Conservation (phyloP, 1,284 basidiomycete genomes). For the Xerocomus amazonicus region DNA sequence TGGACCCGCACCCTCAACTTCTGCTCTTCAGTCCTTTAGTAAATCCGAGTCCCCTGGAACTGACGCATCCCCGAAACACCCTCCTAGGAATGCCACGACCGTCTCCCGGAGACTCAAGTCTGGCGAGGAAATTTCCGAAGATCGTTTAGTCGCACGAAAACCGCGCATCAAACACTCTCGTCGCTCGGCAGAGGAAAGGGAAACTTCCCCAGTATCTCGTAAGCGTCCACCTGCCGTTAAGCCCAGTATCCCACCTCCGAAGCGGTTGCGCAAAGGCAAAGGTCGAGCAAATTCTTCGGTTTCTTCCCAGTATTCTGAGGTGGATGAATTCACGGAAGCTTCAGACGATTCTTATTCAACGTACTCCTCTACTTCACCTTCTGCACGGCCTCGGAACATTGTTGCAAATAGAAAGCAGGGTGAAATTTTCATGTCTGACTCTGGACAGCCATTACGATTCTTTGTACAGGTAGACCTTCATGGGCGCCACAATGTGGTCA, state of each 20-base stretch:
- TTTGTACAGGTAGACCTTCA: slow-evolving; percentile 57
- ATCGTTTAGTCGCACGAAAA: slow-evolving; percentile 7
- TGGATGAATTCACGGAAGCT: slow-evolving; percentile 7
- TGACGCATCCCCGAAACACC: slow-evolving; percentile 2
- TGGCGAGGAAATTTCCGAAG: slow-evolving; percentile 10
- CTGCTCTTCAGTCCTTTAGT: background rate
- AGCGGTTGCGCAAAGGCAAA: slow-evolving; percentile 31
- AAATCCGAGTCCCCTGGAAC: background rate
- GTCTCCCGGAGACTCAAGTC: slow-evolving; percentile 10
- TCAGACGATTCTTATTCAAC: slow-evolving; percentile 12
- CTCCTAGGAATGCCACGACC: slow-evolving; percentile 1
- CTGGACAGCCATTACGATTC: slow-evolving; percentile 44
- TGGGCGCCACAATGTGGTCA: slow-evolving; percentile 44
- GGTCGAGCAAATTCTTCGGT: slow-evolving; percentile 16
- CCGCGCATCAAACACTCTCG: slow-evolving; percentile 3
- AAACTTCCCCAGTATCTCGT: slow-evolving; percentile 17
- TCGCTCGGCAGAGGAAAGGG: slow-evolving; percentile 7
- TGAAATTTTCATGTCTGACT: slow-evolving; percentile 26
- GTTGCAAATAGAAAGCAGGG: slow-evolving; percentile 21
- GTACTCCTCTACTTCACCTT: slow-evolving; percentile 13
- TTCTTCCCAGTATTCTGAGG: slow-evolving; percentile 22
- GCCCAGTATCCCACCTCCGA: slow-evolving; percentile 16
- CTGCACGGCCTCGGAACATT: slow-evolving; percentile 14
- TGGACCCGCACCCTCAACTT: slow-evolving; percentile 6
- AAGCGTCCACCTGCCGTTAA: slow-evolving; percentile 22